phyloP scores from a whole-genome alignment of 768 basidiomycete species.

The Hygrocybe coccinea region DNA sequence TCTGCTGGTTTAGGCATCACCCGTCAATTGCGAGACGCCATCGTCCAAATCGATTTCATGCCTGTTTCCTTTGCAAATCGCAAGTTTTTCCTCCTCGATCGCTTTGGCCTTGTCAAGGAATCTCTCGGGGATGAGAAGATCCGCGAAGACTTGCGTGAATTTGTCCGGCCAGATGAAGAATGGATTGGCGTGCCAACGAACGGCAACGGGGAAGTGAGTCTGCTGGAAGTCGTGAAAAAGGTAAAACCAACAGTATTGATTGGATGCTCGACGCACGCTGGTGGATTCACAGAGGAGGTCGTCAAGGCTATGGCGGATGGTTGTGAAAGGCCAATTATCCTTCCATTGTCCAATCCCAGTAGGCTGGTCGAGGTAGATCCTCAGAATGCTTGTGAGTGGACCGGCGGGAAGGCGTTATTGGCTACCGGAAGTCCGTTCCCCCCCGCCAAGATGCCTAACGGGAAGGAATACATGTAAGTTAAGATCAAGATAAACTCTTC shows the following conservation, averaged over 20 bases:
- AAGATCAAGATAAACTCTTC: background rate
- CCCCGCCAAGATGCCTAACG: slow-evolving; percentile 59
- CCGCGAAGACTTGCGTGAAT: slow-evolving; percentile 47
- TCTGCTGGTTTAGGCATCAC: slow-evolving; percentile 81
- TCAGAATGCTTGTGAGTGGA: slow-evolving; percentile 70
- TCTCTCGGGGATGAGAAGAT: slow-evolving; percentile 41
- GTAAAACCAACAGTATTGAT: slow-evolving; percentile 80
- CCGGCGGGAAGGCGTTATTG: slow-evolving; percentile 69
- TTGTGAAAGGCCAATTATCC: slow-evolving; percentile 72
- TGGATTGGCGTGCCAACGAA: slow-evolving; percentile 42
- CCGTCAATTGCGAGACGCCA: slow-evolving; percentile 70
- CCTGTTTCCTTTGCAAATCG: slow-evolving; percentile 54
- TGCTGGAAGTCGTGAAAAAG: slow-evolving; percentile 66
- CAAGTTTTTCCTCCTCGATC: slow-evolving; percentile 72
- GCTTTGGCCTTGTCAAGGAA: slow-evolving; percentile 54
- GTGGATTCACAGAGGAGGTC: slow-evolving; percentile 74
- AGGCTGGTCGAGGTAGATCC: slow-evolving; percentile 71
- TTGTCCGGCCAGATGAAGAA: slow-evolving; percentile 52
- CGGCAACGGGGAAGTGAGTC: slow-evolving; percentile 39
- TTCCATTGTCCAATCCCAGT: slow-evolving; percentile 82
- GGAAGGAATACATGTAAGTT: slow-evolving; percentile 61
- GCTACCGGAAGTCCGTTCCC: slow-evolving; percentile 86
- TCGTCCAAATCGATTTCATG: slow-evolving; percentile 51
- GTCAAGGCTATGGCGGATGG: slow-evolving; percentile 63
- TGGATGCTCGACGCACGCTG: slow-evolving; percentile 74